Base-by-base conservation (phyloP, 805 yeast species). In the Metschnikowia baotianmanensis region DNA sequence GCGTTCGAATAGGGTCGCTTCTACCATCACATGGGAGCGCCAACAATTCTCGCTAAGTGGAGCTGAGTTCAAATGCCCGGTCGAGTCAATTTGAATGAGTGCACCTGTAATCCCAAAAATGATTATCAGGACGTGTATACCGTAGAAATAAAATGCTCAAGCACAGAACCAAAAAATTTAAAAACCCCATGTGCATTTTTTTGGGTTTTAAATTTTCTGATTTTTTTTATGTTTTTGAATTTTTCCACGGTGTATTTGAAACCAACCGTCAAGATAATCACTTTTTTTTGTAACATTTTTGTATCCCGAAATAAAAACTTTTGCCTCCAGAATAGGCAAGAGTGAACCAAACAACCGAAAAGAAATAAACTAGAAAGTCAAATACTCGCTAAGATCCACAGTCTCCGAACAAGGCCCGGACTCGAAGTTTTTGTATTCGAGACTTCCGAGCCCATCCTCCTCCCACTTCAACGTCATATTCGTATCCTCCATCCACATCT, bases 351-450 rank as follows among this genome's bases (percentile, higher is more conserved):
- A 39, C 40, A 28, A 36, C 42, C 37, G 21, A 15, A 20, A 18
- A 46, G 47, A 48, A 38, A 33, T 41, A 42, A 52, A 51, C 46
- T 52, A 59, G 42, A 59, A 51, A 32, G 62, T 56, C 51, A 62
- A 61, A 43, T 57, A 62, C 43, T 62, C 66, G 26, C 61, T 64
- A 26, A 62, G 52, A 37, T 62, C 56, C 35, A 60, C 46, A 27
- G 47, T 46, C 29, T 52, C 58, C 36, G 47, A 45, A 21, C 40
- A 46, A 18, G 45, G 33, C 17, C 29, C 44, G 17, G 38, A 22
- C 8, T 25, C 37, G 6, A 27, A 16, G 11, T 33, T 13, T 12
- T 46, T 32, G 32, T 33, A 38, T 23, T 37, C 40, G 36, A 44
- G 34, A 37, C 35, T 36, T 28, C 34, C 32, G 32, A 37, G 34